These are phyloP conservation scores for Astrephomene gubernaculifera DNA, from an alignment of 139 green algal genomes.

Conservation along the genomic window DNA sequence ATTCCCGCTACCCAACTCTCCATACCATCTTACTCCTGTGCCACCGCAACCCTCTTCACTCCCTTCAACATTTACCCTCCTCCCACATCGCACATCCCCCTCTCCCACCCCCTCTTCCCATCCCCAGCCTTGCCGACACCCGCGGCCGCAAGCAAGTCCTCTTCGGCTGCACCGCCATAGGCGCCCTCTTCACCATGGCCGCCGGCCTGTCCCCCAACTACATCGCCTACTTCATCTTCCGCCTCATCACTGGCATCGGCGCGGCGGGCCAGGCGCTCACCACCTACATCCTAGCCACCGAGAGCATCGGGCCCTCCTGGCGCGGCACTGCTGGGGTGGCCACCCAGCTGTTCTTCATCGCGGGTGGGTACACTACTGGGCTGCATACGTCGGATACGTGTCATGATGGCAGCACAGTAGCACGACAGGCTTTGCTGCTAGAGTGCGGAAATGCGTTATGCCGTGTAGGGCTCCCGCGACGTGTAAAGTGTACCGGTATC, in stretches of 20 bases:
- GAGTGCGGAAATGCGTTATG: no score
- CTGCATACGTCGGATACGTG: no score
- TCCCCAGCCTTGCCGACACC: constrained; percentile 12
- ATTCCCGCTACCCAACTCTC: no score
- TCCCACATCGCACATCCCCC: no score
- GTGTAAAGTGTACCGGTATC: no score
- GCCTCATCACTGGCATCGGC: constrained; percentile 60
- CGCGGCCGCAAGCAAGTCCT: constrained; percentile 45
- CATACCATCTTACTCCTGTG: no score
- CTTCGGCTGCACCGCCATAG: constrained; percentile 48
- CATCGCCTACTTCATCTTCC: constrained; percentile 61
- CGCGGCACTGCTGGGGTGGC: constrained; percentile 50
- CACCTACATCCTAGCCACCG: constrained; percentile 64
- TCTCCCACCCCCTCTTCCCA: neutral
- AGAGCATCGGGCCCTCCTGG: constrained; percentile 68
- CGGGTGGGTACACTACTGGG: no score
- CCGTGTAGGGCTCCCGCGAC: no score
- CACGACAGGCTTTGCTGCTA: no score
- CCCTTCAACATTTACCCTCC: no score
- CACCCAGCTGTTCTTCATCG: constrained; percentile 43
- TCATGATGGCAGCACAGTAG: no score
- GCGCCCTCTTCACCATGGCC: constrained; percentile 30
- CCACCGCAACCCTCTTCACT: no score
- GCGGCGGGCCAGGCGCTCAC: constrained; percentile 62
- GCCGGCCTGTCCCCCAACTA: constrained; percentile 51